These are phyloP conservation scores for Caryopteris hybrid DNA, from an alignment of 305 asterid genomes.

Conservation along the genomic window DNA sequence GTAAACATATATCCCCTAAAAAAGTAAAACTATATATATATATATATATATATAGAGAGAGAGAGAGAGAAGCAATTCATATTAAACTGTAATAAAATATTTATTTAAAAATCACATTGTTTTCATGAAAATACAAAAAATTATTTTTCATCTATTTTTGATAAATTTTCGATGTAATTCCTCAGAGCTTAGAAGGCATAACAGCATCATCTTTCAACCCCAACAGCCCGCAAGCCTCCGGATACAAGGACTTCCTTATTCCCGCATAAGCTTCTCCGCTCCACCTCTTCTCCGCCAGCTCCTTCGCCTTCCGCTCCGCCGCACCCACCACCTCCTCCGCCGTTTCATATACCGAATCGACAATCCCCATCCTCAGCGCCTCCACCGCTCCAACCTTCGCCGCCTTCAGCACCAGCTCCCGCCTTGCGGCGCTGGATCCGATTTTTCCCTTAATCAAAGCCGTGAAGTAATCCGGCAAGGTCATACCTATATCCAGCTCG, in stretches of 20 bases:
- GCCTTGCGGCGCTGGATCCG: constrained; percentile 35
- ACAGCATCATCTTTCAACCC: constrained; percentile 36
- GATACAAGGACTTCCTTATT: constrained; percentile 56
- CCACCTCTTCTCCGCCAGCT: constrained; percentile 57
- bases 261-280: constrained; percentile 60
- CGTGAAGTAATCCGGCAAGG: constrained; percentile 69
- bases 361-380: constrained; percentile 65
- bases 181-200: constrained; percentile 58
- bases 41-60: no score
- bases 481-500: constrained; percentile 84
- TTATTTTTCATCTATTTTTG: background rate
- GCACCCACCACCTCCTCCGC: constrained; percentile 56
- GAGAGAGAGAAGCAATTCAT: no score
- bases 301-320: constrained; percentile 50
- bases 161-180: background rate
- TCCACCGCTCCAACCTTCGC: constrained; percentile 56
- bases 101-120: background rate
- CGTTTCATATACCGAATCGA: constrained; percentile 41
- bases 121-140: background rate
- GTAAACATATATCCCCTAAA: no score
- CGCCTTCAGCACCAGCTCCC: constrained; percentile 52
- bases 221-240: constrained; percentile 45
- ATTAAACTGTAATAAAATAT: background rate
- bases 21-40: no score
- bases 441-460: constrained; percentile 56